A percentile compares a stretch with the other conserved stretches of the same genome.
Evolutionary conservation across 2,329 filamentous ascomycete species (phyloP).

Genomic region (Raffaelea arxii): DNA sequence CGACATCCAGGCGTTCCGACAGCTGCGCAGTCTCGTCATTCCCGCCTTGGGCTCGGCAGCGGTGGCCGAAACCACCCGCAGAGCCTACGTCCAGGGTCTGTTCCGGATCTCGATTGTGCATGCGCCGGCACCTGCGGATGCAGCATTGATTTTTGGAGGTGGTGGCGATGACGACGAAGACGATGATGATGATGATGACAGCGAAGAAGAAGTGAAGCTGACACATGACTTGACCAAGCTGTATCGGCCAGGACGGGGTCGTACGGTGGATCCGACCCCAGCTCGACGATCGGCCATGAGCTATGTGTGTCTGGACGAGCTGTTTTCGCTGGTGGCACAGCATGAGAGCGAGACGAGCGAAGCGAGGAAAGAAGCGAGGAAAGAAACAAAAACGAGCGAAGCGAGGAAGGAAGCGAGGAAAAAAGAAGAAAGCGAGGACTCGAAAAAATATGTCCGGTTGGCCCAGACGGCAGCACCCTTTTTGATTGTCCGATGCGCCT

Average conservation of each 20-base stretch:
- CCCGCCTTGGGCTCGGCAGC: constrained; percentile 57
- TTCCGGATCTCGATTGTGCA: constrained; percentile 81
- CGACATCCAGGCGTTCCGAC: constrained; percentile 66
- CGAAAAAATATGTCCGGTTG: constrained; percentile 40
- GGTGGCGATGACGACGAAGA: constrained; percentile 34
- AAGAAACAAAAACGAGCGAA: not conserved
- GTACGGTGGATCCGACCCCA: constrained; percentile 58
- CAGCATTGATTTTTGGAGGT: constrained; percentile 43
- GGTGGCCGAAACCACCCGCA: constrained; percentile 58
- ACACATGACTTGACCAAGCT: constrained; percentile 41
- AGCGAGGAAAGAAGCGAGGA: not conserved
- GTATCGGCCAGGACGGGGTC: constrained; percentile 56
- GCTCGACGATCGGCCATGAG: constrained; percentile 61
- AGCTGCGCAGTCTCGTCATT: constrained; percentile 62
- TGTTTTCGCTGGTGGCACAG: constrained; percentile 56
- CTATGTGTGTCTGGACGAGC: constrained; percentile 70
- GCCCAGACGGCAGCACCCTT: constrained; percentile 70
- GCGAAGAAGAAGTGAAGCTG: not conserved
- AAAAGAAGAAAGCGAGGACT: no score
- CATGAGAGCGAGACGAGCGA: constrained; percentile 14
- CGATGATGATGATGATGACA: not conserved
- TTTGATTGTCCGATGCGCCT: constrained; percentile 69
- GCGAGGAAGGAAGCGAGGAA: not conserved
- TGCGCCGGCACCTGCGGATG: constrained; percentile 44
- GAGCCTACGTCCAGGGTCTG: constrained; percentile 62